These are phyloP conservation scores for Drechslerella coelobrocha DNA, from an alignment of 2,329 filamentous ascomycete genomes.

Conservation along the genomic window DNA sequence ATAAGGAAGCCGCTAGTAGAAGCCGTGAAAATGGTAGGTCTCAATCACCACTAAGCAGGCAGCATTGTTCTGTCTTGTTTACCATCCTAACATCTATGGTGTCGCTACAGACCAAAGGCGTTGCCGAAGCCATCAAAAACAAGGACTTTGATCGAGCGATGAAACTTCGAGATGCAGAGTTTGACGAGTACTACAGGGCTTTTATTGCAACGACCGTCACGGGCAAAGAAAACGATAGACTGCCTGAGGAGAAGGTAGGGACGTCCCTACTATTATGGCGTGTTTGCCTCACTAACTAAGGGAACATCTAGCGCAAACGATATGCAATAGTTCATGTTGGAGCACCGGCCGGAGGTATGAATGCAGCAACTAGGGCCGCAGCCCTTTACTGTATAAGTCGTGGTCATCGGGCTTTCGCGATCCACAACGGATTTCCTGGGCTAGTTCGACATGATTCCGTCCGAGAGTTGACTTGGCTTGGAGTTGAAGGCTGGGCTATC, in stretches of 20 bases:
- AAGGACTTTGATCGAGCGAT: constrained; percentile 90
- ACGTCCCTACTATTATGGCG: background rate
- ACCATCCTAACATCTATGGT: background rate
- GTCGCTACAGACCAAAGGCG: constrained; percentile 74
- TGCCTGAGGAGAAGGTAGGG: constrained; percentile 74
- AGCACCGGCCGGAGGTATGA: constrained; percentile 96
- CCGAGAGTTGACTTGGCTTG: constrained; percentile 85
- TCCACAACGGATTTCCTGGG: constrained; percentile 96
- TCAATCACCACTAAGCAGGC: background rate
- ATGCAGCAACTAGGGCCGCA: constrained; percentile 89
- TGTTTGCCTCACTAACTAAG: constrained; percentile 55
- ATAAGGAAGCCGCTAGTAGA: constrained; percentile 86
- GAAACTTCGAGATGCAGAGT: constrained; percentile 87
- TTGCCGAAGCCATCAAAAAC: constrained; percentile 78
- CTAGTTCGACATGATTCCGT: constrained; percentile 92
- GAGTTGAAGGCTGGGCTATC: constrained; percentile 93
- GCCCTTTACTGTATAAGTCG: constrained; percentile 53
- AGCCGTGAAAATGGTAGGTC: constrained; percentile 68
- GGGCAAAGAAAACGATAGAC: constrained; percentile 69
- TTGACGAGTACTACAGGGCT: constrained; percentile 86
- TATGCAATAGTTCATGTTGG: constrained; percentile 97
- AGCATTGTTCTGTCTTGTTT: background rate
- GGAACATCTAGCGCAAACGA: constrained; percentile 72
- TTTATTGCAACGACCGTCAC: constrained; percentile 91
- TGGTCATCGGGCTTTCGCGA: constrained; percentile 89